Evolutionary conservation across 2,329 filamentous ascomycete genomes (phyloP).

Genomic region (Thermochaetoides dissita): DNA sequence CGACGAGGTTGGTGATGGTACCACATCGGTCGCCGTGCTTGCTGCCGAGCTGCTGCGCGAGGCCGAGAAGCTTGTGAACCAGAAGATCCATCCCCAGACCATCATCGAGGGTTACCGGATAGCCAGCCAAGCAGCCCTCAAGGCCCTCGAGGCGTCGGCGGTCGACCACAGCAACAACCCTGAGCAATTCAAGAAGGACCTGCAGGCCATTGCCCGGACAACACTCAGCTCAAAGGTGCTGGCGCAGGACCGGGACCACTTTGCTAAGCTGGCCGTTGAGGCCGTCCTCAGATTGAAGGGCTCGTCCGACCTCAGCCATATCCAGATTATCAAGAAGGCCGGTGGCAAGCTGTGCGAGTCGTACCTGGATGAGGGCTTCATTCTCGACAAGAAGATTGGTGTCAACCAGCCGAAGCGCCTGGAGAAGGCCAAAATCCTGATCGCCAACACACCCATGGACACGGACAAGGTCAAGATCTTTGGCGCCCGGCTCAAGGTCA

Average conservation of each 20-base stretch:
- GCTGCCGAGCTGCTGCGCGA: conserved; percentile 90
- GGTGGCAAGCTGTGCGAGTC: conserved; percentile 96
- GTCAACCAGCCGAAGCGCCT: conserved; percentile 96
- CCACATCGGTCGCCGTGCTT: conserved; percentile 91
- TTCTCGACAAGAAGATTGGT: conserved; percentile 96
- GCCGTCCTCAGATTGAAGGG: conserved; percentile 81
- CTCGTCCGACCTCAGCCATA: conserved; percentile 88
- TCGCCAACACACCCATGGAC: conserved; percentile 98
- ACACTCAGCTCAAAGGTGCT: conserved; percentile 96
- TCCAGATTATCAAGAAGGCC: conserved; percentile 99
- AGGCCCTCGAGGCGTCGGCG: conserved; percentile 68
- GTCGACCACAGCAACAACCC: conserved; percentile 80
- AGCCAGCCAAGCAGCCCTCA: conserved; percentile 77
- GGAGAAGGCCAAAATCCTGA: conserved; percentile 95
- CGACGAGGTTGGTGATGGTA: conserved; percentile 95
- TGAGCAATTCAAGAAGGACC: conserved; percentile 75
- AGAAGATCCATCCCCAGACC: conserved; percentile 98
- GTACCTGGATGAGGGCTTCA: conserved; percentile 95
- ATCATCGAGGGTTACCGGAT: conserved; percentile 99
- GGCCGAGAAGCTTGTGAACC: conserved; percentile 91
- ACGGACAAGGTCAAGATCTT: conserved; percentile 99
- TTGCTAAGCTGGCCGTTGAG: conserved; percentile 77
- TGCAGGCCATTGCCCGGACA: conserved; percentile 80
- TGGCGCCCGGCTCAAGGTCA: conserved; percentile 90
- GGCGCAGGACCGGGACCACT: conserved; percentile 84